Evolutionary conservation across 345 rosid species (phyloP).

Genomic region (Salix koriyanagi): DNA sequence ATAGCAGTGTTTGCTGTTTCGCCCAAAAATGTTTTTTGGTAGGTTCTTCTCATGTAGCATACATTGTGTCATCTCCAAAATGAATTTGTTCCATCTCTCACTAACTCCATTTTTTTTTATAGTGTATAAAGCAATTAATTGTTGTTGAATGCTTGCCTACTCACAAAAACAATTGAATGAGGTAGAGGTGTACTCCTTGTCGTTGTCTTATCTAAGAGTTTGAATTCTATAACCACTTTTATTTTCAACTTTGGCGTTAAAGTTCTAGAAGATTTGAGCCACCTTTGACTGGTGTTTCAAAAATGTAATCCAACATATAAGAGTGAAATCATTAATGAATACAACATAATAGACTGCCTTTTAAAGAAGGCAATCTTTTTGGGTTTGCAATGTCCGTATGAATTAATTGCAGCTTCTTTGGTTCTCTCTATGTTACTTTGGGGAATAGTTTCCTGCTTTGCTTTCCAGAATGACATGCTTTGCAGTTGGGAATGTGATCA

Average conservation of each 20-base stretch:
- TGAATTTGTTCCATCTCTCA: not conserved
- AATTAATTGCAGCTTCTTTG: not conserved
- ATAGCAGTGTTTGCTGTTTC: not conserved
- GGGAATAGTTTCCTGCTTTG: not conserved
- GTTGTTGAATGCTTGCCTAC: not conserved
- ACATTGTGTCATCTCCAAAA: not conserved
- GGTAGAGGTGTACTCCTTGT: not conserved
- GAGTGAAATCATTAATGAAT: conserved; percentile 4
- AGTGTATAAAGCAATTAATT: not conserved
- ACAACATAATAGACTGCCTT: not conserved
- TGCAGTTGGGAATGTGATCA: not conserved
- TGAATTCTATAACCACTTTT: conserved; percentile 1
- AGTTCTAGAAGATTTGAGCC: not conserved
- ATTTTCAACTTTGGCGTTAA: not conserved
- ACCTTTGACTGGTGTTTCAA: not conserved
- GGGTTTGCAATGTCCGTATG: not conserved
- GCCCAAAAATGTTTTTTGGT: not conserved
- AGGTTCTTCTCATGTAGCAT: not conserved
- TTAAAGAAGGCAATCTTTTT: not conserved
- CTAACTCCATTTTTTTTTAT: not conserved
- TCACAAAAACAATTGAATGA: not conserved
- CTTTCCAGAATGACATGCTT: not conserved
- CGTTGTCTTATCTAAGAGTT: not conserved
- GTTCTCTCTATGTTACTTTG: not conserved
- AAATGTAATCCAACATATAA: not conserved